These are phyloP conservation scores for Mycena galopus DNA, from an alignment of 768 basidiomycete species.

Conservation along the genomic window DNA sequence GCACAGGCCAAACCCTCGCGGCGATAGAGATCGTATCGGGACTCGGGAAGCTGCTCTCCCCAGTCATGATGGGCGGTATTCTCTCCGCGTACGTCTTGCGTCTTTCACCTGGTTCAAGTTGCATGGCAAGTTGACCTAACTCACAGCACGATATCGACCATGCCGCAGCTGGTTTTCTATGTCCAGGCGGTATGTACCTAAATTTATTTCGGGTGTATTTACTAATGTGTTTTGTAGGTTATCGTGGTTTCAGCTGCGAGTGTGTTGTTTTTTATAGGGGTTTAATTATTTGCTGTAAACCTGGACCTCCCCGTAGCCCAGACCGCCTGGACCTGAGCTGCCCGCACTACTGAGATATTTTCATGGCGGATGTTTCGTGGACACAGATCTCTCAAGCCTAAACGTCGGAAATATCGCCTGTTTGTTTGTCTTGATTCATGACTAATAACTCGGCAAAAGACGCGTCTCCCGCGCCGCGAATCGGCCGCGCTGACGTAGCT, in stretches of 20 bases:
- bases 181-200: slow-evolving; percentile 17
- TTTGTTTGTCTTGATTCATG: too few species aligned
- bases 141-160: slow-evolving; percentile 24
- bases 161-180: slow-evolving; percentile 29
- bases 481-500: too few species aligned
- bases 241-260: slow-evolving; percentile 27
- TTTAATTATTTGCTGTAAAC: not conserved
- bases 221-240: not conserved
- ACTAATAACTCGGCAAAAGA: too few species aligned
- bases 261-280: slow-evolving; percentile 5
- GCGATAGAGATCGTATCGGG: slow-evolving; percentile 29
- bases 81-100: slow-evolving; percentile 20
- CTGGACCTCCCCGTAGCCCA: too few species aligned
- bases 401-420: too few species aligned
- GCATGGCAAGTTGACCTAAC: not conserved
- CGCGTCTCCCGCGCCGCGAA: too few species aligned
- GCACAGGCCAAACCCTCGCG: slow-evolving; percentile 25
- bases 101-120: too few species aligned
- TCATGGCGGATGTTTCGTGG: too few species aligned
- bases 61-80: slow-evolving; percentile 24
- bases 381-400: too few species aligned
- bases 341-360: too few species aligned
- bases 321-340: too few species aligned
- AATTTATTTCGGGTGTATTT: not conserved
- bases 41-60: slow-evolving; percentile 28